phyloP scores from a whole-genome alignment of 331 rosid species.

The Malus hybrid region DNA sequence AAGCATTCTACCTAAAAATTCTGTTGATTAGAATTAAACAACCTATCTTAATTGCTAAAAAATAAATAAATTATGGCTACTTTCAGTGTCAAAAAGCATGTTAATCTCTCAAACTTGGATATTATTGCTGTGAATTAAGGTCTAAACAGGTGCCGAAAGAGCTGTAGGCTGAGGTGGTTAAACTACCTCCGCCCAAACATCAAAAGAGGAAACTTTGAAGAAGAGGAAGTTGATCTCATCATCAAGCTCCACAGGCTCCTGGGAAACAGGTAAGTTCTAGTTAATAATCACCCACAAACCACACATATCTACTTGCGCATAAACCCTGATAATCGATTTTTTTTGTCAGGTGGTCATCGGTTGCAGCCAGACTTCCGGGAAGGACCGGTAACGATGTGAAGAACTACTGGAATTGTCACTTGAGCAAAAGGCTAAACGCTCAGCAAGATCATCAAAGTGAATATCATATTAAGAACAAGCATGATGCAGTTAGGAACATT shows the following conservation, averaged over 20 bases:
- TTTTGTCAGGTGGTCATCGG: conserved; percentile 53
- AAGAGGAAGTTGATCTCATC: conserved; percentile 52
- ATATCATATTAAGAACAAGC: not conserved
- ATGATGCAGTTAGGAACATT: not conserved
- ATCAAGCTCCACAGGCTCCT: conserved; percentile 49
- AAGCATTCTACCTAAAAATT: too few species aligned
- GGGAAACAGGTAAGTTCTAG: conserved; percentile 46
- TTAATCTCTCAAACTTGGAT: too few species aligned
- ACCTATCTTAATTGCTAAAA: not conserved
- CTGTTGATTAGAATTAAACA: not conserved
- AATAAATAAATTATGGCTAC: too few species aligned
- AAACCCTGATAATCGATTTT: not conserved
- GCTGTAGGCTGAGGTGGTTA: conserved; percentile 63
- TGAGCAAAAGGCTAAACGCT: conserved; percentile 41
- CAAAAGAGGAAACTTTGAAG: conserved; percentile 52
- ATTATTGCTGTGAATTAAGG: conserved; percentile 19
- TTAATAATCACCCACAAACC: not conserved
- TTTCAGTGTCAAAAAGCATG: too few species aligned
- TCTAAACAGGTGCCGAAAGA: conserved; percentile 54
- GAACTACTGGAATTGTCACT: conserved; percentile 68
- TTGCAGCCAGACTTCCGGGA: conserved; percentile 66
- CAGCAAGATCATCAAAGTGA: conserved; percentile 4
- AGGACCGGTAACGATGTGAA: conserved; percentile 69
- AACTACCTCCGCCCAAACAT: conserved; percentile 64
- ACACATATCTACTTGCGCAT: not conserved